Base-by-base conservation (phyloP, 495 filamentous ascomycete species). In the Penicillium mononematosum region DNA sequence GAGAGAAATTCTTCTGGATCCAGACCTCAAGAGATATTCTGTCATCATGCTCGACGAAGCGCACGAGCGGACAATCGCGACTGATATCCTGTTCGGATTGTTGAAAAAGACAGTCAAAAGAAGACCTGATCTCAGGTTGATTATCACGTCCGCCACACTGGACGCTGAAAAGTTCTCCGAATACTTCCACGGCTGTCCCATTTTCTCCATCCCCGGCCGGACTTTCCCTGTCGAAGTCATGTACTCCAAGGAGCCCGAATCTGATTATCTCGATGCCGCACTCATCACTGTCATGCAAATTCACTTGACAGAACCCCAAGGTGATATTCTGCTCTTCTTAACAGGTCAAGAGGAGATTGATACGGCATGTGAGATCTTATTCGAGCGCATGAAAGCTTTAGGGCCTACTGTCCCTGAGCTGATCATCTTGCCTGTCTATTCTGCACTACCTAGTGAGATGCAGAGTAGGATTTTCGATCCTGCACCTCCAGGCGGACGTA, bases 291-390 rank as follows among this genome's bases (percentile, higher is more conserved):
- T 97, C 31, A 96, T 99, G 92, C 91, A 97, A 63, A 96, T 99
- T 58, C 94, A 99, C 72, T 78, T 99, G 29, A 90, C 85, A 16
- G 95, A 99, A 61, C 88, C 91, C 0, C 78, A 81, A 20, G 94
- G 94, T 66, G 95, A 98, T 69, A 97, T 99, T 55, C 77, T 99
- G 14, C 75, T 99, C 16, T 99, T 99, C 76, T 79, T 99, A 62
- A 99, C 94, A 0, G 94, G 94, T 12, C 91, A 96, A 67, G 94
- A 98, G 75, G 94, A 99, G 77, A 99, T 99, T 61, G 95, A 99
- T 62, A 96, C 92, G 0, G 83, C 86, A 29, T 96, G 91, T 64
- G 94, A 98, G 73, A 81, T 98, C 50, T 67, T 99, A 14, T 92
- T 85, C 68, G 95, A 99, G 64, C 84, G 94, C 27, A 98, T 98